Conservation (phyloP, 2,329 filamentous ascomycete species). For the Pseudonectria buxi region DNA sequence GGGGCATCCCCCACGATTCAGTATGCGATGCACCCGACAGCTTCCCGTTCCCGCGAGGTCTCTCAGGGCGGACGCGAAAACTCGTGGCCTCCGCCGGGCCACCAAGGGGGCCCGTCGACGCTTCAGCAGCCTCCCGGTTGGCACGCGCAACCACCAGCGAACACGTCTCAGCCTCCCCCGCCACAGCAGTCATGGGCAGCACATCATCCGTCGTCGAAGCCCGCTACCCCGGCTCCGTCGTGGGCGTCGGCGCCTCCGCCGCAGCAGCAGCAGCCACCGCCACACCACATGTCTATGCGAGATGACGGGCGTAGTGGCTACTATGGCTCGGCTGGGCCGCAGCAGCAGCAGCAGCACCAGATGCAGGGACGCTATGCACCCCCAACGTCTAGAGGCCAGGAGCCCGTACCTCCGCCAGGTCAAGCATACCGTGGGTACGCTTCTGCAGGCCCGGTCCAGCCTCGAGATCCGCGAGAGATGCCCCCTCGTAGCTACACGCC, state of each 20-base stretch:
- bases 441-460: slow-evolving; percentile 33
- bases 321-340: slow-evolving; percentile 24
- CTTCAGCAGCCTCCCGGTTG: slow-evolving; percentile 23
- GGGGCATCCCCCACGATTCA: slow-evolving; percentile 49
- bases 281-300: slow-evolving; percentile 28
- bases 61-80: slow-evolving; percentile 30
- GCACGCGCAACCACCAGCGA: slow-evolving; percentile 26
- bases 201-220: slow-evolving; percentile 27
- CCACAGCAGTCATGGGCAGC: slow-evolving; percentile 28
- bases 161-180: slow-evolving; percentile 27
- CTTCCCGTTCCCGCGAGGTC: slow-evolving; percentile 37
- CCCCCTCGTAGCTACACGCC: slow-evolving; percentile 42
- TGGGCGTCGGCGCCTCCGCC: slow-evolving; percentile 28
- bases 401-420: slow-evolving; percentile 31
- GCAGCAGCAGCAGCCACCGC: slow-evolving; percentile 14
- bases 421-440: slow-evolving; percentile 40
- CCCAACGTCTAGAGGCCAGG: slow-evolving; percentile 33
- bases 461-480: slow-evolving; percentile 36
- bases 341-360: slow-evolving; percentile 26
- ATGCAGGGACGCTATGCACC: slow-evolving; percentile 34
- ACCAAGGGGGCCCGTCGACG: slow-evolving; percentile 15
- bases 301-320: slow-evolving; percentile 32
- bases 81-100: slow-evolving; percentile 26
- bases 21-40: slow-evolving; percentile 43
- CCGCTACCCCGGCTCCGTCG: slow-evolving; percentile 26